Base-by-base conservation (phyloP, 352 stramenopile species). In the Phytophthora quininea region DNA sequence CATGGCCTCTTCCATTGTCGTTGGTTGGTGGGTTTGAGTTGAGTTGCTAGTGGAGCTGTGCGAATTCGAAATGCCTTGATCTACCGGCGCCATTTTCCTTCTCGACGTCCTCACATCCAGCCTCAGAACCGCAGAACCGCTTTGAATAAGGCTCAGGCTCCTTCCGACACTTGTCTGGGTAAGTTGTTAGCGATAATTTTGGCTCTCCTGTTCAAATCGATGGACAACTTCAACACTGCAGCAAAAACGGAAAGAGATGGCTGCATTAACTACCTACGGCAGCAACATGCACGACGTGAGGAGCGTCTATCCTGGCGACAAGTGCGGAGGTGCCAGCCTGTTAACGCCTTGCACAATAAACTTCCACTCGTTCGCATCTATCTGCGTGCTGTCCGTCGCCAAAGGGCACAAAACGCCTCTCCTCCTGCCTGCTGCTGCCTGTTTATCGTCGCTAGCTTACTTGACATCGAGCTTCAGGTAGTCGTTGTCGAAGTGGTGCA, bases 401-500 rank as follows among this genome's bases (percentile, higher is more conserved):
- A 11, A 11, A 6, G 35, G 38, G 14, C 19, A 47, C 12, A 49
- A 58, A 24, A 43, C 24, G 24, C 37, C 27, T 31, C 29, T 33
- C 54, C 30, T n/a, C 27, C 53, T 49, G 29, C 14, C 51, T n/a
- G 59, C 49, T 31, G 47, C 38, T 50, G 38, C 57, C 58, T 65
- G 48, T 55, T 9, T 60, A 52, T 38, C 56, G 14, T 33, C 51
- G 10, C 42, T 69, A 73, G 75, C 62, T 73, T 73, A 24, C 11
- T 65, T 60, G 14, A 50, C 57, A 53, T 78, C 58, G 43, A 73
- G 61, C 81, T 98, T 95, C 62, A 99, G 83, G 86, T 99, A 99
- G 74, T 97, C 94, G 76, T 98, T 93, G 79, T 99, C 97, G 77
- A 99, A 99, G 82, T 98, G 91, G 83, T 99, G 96, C 35, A 99